Conservation (phyloP, 768 basidiomycete genomes). For the Lyophyllum decastes region DNA sequence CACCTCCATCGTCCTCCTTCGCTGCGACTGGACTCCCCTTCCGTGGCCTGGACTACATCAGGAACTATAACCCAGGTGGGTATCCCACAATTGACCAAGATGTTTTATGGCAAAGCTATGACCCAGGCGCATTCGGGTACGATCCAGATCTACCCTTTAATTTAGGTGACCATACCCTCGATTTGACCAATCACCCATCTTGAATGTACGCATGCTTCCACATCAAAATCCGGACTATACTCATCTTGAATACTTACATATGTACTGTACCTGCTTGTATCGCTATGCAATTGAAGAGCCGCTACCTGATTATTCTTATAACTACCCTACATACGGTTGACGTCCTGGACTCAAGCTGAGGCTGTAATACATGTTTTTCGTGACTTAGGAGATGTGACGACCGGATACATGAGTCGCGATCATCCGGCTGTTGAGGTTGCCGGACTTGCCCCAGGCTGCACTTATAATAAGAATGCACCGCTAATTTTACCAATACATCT, state of each 20-base stretch:
- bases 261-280: slow-evolving; percentile 13
- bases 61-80: slow-evolving; percentile 67
- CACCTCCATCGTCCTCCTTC: slow-evolving; percentile 66
- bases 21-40: slow-evolving; percentile 79
- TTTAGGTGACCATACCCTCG: slow-evolving; percentile 42
- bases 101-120: slow-evolving; percentile 64
- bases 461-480: background rate
- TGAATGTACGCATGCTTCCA: slow-evolving; percentile 4
- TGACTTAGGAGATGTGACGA: background rate
- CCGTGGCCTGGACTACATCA: slow-evolving; percentile 80
- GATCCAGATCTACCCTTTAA: slow-evolving; percentile 81
- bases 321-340: background rate
- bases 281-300: slow-evolving; percentile 7
- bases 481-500: background rate
- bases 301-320: slow-evolving; percentile 1
- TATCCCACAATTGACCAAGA: slow-evolving; percentile 51
- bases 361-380: background rate
- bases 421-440: slow-evolving; percentile 14
- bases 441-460: slow-evolving; percentile 6
- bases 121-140: slow-evolving; percentile 70
- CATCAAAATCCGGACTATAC: slow-evolving; percentile 1
- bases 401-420: too few species aligned
- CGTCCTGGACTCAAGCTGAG: background rate
- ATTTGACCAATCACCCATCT: slow-evolving; percentile 34
- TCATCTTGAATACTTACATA: background rate